phyloP scores from a whole-genome alignment of 352 stramenopile genomes.

The Phytophthora cryptogea region DNA sequence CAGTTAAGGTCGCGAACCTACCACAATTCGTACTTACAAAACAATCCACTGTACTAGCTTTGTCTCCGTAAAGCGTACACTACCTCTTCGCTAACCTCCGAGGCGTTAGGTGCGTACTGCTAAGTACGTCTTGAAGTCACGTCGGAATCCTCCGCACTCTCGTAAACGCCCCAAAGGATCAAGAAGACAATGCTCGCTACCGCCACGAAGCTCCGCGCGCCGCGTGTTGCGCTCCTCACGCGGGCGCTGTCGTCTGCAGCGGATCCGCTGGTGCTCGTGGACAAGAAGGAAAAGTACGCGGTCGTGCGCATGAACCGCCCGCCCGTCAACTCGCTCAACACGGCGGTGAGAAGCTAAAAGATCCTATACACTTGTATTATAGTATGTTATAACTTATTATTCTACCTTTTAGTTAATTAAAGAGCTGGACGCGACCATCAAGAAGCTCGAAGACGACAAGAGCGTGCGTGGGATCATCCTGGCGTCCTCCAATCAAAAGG shows the following conservation, averaged over 20 bases:
- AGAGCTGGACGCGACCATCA: slow-evolving; percentile 70
- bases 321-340: slow-evolving; percentile 85
- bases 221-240: slow-evolving; percentile 2
- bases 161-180: background rate
- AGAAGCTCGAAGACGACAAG: slow-evolving; percentile 79
- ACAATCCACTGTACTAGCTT: background rate
- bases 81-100: background rate
- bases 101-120: background rate
- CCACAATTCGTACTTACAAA: background rate
- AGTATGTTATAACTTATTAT: background rate
- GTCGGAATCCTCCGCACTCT: slow-evolving; percentile 28
- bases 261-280: slow-evolving; percentile 69
- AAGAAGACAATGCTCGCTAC: slow-evolving; percentile 23
- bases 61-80: background rate
- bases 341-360: slow-evolving; percentile 35
- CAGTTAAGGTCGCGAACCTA: background rate
- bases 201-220: slow-evolving; percentile 9
- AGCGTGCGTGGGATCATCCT: slow-evolving; percentile 74
- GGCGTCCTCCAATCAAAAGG: slow-evolving; percentile 69
- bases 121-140: slow-evolving; percentile 34
- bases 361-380: background rate
- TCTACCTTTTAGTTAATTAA: slow-evolving; percentile 52
- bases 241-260: slow-evolving; percentile 39
- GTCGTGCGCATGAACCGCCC: slow-evolving; percentile 81
- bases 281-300: slow-evolving; percentile 74